A percentile compares a stretch with the other conserved stretches of the same genome.
phyloP scores from a whole-genome alignment of 2,329 filamentous ascomycete genomes.

The Lojkania enalia region DNA sequence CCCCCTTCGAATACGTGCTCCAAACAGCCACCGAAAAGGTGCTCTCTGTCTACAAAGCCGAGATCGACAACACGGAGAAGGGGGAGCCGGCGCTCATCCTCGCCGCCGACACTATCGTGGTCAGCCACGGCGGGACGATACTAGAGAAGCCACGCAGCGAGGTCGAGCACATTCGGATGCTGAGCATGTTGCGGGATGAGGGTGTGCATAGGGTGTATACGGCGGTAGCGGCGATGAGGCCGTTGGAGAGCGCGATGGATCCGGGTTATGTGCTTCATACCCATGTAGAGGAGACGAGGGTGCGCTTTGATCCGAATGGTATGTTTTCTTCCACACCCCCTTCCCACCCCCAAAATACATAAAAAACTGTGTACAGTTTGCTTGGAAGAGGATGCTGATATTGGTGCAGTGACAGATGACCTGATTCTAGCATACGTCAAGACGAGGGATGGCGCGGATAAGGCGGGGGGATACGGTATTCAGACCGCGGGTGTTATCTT shows the following conservation, averaged over 20 bases:
- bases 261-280: conserved; percentile 84
- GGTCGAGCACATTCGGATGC: conserved; percentile 79
- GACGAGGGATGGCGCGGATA: conserved; percentile 91
- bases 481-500: conserved; percentile 87
- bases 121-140: conserved; percentile 73
- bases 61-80: conserved; percentile 58
- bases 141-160: conserved; percentile 89
- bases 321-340: conserved; percentile 6
- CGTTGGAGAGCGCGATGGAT: conserved; percentile 75
- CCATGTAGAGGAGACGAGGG: conserved; percentile 85
- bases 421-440: conserved; percentile 77
- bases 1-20: conserved; percentile 88
- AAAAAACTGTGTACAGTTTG: background rate
- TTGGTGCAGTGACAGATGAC: conserved; percentile 68
- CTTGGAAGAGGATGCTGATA: background rate
- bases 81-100: conserved; percentile 84
- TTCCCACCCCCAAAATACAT: too few species aligned
- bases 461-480: conserved; percentile 93
- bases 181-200: conserved; percentile 78
- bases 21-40: conserved; percentile 85
- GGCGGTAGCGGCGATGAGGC: conserved; percentile 79
- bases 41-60: conserved; percentile 68
- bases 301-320: conserved; percentile 75
- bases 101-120: conserved; percentile 88
- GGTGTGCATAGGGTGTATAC: conserved; percentile 82